phyloP scores from a whole-genome alignment of 495 filamentous ascomycete genomes.

The Cetradonia linearis region DNA sequence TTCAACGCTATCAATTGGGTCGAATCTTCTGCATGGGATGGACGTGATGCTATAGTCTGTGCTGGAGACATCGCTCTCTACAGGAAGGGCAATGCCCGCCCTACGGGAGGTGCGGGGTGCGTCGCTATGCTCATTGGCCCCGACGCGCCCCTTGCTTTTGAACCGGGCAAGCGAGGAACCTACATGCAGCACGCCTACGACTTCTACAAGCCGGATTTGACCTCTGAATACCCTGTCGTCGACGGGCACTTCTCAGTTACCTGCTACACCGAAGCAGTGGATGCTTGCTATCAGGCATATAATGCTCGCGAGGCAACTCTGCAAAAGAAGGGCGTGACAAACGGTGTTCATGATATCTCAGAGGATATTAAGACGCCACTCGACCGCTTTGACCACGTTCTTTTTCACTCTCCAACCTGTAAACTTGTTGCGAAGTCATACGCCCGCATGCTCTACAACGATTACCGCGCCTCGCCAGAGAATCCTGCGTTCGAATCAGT shows the following conservation, averaged over 20 bases:
- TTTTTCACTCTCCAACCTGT: slow-evolving; percentile 95
- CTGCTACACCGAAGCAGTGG: slow-evolving; percentile 94
- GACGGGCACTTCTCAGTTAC: slow-evolving; percentile 91
- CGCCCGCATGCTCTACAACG: slow-evolving; percentile 91
- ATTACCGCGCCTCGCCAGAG: slow-evolving; percentile 72
- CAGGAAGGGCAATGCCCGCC: slow-evolving; percentile 88
- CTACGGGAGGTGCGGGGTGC: slow-evolving; percentile 89
- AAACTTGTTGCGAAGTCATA: slow-evolving; percentile 95
- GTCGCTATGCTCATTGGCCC: slow-evolving; percentile 93
- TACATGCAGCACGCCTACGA: slow-evolving; percentile 97
- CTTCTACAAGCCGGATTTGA: slow-evolving; percentile 98
- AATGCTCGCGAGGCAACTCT: slow-evolving; percentile 68
- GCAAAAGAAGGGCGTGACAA: slow-evolving; percentile 54
- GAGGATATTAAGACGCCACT: slow-evolving; percentile 49
- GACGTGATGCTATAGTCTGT: slow-evolving; percentile 84
- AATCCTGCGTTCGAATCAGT: slow-evolving; percentile 76
- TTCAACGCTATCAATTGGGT: slow-evolving; percentile 98
- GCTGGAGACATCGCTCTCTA: slow-evolving; percentile 97
- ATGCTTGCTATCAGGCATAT: slow-evolving; percentile 93
- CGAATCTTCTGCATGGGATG: slow-evolving; percentile 97
- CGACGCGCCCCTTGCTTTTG: slow-evolving; percentile 80
- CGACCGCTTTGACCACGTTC: slow-evolving; percentile 91
- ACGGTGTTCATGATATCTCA: slow-evolving; percentile 39
- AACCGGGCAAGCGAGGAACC: slow-evolving; percentile 81
- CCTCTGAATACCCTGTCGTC: slow-evolving; percentile 94